Conservation (phyloP, 139 green algal genomes). For the Nannochloris sp. region DNA sequence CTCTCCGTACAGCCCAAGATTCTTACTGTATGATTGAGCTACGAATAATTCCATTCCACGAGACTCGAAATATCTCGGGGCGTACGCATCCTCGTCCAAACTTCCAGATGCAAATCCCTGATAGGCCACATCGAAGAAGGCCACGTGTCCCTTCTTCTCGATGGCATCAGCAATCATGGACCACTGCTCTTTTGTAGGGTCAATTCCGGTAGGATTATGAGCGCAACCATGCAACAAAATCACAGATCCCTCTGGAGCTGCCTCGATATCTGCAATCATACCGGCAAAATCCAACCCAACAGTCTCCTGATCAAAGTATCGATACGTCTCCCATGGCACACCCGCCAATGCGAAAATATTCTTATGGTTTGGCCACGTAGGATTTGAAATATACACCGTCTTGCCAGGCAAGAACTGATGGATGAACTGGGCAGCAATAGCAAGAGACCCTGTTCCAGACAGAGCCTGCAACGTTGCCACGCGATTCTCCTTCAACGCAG, state of each 20-base stretch:
- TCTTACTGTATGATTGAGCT: slow-evolving; percentile 83
- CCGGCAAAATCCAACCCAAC: slow-evolving; percentile 92
- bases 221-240: slow-evolving; percentile 95
- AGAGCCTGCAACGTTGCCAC: slow-evolving; percentile 78
- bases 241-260: slow-evolving; percentile 78
- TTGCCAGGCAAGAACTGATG: slow-evolving; percentile 64
- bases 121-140: slow-evolving; percentile 97
- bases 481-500: slow-evolving; percentile 59
- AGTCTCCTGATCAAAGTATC: slow-evolving; percentile 91
- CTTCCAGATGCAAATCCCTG: slow-evolving; percentile 73
- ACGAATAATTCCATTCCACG: slow-evolving; percentile 82
- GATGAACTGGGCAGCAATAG: slow-evolving; percentile 87
- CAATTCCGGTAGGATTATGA: slow-evolving; percentile 97
- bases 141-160: slow-evolving; percentile 53
- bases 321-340: slow-evolving; percentile 83
- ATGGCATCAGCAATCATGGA: slow-evolving; percentile 74
- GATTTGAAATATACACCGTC: slow-evolving; percentile 71
- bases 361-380: slow-evolving; percentile 89
- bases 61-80: slow-evolving; percentile 79
- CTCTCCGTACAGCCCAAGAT: slow-evolving; percentile 97
- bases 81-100: slow-evolving; percentile 86
- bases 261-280: slow-evolving; percentile 81
- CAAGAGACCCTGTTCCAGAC: slow-evolving; percentile 87
- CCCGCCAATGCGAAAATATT: slow-evolving; percentile 35
- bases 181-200: slow-evolving; percentile 95